A percentile compares a stretch with the other conserved stretches of the same genome.
These are phyloP conservation scores for Gorgonomyces haynaldii DNA, from an alignment of 192 early-diverging fungal genomes.

Conservation along the genomic window DNA sequence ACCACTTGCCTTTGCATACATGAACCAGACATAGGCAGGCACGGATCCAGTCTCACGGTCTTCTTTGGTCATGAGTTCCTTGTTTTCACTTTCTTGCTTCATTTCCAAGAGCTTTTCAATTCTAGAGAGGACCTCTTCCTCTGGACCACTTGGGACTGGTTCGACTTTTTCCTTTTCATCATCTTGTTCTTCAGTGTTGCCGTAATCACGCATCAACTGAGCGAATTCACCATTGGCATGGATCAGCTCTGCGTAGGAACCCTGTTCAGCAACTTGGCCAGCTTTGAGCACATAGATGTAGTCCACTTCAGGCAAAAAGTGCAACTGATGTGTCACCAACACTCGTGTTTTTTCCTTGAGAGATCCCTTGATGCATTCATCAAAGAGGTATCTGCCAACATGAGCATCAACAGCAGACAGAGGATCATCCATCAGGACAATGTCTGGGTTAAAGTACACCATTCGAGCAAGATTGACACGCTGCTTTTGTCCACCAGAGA, in stretches of 20 bases:
- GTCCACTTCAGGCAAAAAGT: conserved; percentile 56
- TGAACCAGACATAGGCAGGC: conserved; percentile 57
- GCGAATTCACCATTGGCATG: conserved; percentile 47
- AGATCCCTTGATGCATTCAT: conserved; percentile 13
- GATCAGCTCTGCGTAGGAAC: conserved; percentile 53
- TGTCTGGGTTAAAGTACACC: conserved; percentile 63
- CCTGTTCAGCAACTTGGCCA: conserved; percentile 61
- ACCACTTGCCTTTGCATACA: conserved; percentile 56
- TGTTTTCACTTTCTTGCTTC: conserved; percentile 16
- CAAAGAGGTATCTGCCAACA: conserved; percentile 14
- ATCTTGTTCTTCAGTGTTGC: conserved; percentile 18
- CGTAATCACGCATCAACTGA: conserved; percentile 41
- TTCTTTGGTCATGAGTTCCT: conserved; percentile 72
- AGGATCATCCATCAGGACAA: conserved; percentile 63
- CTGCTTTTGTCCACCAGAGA: conserved; percentile 68
- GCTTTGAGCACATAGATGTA: conserved; percentile 62
- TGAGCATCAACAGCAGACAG: conserved; percentile 38
- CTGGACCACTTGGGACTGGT: too few relatives aligned
- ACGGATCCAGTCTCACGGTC: conserved; percentile 77
- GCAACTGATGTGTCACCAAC: conserved; percentile 22
- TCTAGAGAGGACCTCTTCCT: conserved; percentile 3
- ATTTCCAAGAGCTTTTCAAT: conserved; percentile 12
- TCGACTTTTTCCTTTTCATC: conserved; percentile 29
- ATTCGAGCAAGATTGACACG: conserved; percentile 70
- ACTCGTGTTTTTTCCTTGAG: conserved; percentile 18